Conservation (phyloP, 2,329 filamentous ascomycete species). For the Colletotrichum somersetense region DNA sequence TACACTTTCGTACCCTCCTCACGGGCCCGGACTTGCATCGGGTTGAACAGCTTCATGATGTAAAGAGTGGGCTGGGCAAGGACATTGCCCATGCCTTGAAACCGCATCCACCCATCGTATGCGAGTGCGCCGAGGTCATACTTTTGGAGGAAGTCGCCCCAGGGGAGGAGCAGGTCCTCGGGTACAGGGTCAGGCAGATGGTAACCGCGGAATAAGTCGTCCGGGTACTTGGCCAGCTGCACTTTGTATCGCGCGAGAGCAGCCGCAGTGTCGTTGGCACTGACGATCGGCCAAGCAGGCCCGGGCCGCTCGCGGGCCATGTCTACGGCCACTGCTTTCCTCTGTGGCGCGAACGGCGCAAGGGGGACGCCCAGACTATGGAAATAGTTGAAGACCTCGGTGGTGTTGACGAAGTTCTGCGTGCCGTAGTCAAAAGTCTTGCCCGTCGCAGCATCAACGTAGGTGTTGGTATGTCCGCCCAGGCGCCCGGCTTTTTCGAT, state of each 20-base stretch:
- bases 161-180: not conserved
- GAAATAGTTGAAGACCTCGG: not conserved
- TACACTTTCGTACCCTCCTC: not conserved
- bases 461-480: not conserved
- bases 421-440: not conserved
- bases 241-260: not conserved
- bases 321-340: not conserved
- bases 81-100: not conserved
- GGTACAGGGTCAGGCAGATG: not conserved
- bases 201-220: not conserved
- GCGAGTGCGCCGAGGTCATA: not conserved
- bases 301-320: not conserved
- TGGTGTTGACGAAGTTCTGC: not conserved
- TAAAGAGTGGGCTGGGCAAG: not conserved
- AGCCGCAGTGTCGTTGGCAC: not conserved
- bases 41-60: slow-evolving; percentile 1
- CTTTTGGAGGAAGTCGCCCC: not conserved
- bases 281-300: not conserved
- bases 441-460: not conserved
- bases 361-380: not conserved
- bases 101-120: not conserved
- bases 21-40: not conserved
- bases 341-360: not conserved
- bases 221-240: not conserved
- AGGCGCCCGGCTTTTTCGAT: not conserved